phyloP scores from a whole-genome alignment of 306 rosid genomes.

The Carpinus fangiana region DNA sequence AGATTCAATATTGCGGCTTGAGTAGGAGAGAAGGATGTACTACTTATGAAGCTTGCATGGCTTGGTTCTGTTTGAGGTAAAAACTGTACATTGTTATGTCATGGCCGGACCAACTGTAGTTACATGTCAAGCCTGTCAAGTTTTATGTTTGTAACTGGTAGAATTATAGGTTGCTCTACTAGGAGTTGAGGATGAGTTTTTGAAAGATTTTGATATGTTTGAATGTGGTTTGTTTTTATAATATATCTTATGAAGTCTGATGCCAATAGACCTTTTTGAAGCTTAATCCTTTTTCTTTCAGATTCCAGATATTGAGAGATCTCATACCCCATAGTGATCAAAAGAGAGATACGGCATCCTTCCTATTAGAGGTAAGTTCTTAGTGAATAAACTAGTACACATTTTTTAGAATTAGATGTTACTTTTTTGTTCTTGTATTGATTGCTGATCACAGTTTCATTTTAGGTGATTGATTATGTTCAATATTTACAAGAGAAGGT shows the following conservation, averaged over 20 bases:
- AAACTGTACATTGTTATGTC: conserved; percentile 6
- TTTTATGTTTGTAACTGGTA: not conserved
- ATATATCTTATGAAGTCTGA: conserved; percentile 8
- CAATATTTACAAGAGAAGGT: conserved; percentile 87
- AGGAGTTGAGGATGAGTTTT: conserved; percentile 11
- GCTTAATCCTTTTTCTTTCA: conserved; percentile 42
- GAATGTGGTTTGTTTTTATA: conserved; percentile 5
- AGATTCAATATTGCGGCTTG: conserved; percentile 7
- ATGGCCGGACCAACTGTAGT: not conserved
- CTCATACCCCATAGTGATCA: conserved; percentile 96
- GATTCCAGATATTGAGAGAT: conserved; percentile 98
- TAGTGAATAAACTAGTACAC: not conserved
- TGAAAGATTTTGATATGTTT: not conserved
- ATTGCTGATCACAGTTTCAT: conserved; percentile 3
- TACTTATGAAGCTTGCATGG: conserved; percentile 16
- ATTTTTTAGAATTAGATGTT: conserved; percentile 1
- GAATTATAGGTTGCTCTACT: not conserved
- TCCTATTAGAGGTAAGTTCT: conserved; percentile 78
- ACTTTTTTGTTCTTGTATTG: not conserved
- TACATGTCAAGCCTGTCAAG: conserved; percentile 12
- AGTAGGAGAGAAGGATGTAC: not conserved
- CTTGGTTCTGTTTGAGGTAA: not conserved
- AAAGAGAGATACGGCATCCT: conserved; percentile 94
- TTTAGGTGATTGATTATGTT: conserved; percentile 93
- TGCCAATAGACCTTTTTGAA: conserved; percentile 25